Evolutionary conservation across 352 stramenopile species (phyloP).

Genomic region (Globisporangium middletonii): DNA sequence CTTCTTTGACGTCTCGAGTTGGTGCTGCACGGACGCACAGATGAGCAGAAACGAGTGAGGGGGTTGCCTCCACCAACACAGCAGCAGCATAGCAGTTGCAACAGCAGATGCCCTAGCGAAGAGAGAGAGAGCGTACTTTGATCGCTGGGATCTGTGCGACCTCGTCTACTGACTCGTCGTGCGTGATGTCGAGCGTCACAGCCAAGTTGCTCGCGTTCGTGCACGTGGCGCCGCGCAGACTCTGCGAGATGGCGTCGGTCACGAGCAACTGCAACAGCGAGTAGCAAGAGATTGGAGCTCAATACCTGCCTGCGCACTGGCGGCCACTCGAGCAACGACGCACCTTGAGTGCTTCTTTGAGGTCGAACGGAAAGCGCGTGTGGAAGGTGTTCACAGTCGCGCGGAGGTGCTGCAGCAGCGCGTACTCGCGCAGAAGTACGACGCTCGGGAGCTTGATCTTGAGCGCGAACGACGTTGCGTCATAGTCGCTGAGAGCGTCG

Average conservation of each 20-base stretch:
- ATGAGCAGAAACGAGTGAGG: background rate
- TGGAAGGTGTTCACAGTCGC: constrained; percentile 25
- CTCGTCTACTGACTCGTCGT: constrained; percentile 64
- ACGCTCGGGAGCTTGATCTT: constrained; percentile 80
- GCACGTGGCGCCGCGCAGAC: constrained; percentile 46
- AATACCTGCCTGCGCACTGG: background rate
- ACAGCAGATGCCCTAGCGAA: background rate
- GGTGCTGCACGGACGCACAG: constrained; percentile 25
- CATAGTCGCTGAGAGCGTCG: constrained; percentile 32
- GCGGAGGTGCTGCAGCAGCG: constrained; percentile 57
- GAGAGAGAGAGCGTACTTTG: constrained; percentile 25
- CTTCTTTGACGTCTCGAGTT: constrained; percentile 60
- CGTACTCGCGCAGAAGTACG: constrained; percentile 72
- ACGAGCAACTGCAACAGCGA: constrained; percentile 31
- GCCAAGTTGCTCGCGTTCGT: constrained; percentile 54
- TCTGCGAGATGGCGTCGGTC: constrained; percentile 31
- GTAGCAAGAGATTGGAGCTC: background rate
- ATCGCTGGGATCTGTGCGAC: constrained; percentile 73
- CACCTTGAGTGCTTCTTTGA: constrained; percentile 83
- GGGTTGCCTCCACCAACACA: too few species aligned
- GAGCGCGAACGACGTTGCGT: constrained; percentile 63
- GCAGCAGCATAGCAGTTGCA: background rate
- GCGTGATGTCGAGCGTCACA: constrained; percentile 60
- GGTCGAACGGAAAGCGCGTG: constrained; percentile 35
- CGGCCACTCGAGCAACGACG: background rate